Evolutionary conservation across 179 eudicot genomes (phyloP).

Genomic region (Vitellaria paradoxa): DNA sequence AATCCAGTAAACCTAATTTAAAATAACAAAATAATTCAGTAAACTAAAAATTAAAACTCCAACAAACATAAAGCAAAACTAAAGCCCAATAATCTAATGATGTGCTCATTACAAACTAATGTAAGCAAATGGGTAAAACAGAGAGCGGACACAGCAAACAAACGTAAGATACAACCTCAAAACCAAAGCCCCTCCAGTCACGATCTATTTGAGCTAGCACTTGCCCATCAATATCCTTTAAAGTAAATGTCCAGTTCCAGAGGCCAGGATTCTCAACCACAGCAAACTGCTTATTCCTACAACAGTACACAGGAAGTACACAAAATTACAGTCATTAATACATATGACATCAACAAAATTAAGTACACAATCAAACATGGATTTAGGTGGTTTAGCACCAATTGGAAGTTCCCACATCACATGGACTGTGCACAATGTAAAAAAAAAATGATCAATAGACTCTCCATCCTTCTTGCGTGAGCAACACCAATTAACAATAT

Average conservation of each 20-base stretch:
- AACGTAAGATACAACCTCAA: conserved; percentile 59
- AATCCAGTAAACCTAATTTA: too few species aligned
- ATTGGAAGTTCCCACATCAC: neutral
- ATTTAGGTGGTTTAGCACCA: neutral
- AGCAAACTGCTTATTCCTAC: conserved; percentile 87
- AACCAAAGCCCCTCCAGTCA: conserved; percentile 97
- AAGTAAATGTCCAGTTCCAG: conserved; percentile 96
- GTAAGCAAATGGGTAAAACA: too few species aligned
- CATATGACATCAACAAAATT: neutral
- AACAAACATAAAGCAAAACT: too few species aligned
- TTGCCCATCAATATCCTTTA: conserved; percentile 76
- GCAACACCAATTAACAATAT: too few species aligned
- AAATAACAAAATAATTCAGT: too few species aligned
- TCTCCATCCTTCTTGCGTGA: too few species aligned
- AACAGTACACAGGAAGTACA: neutral
- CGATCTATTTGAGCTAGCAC: conserved; percentile 93
- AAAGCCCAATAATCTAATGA: too few species aligned
- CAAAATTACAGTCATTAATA: neutral
- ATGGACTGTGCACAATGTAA: too few species aligned
- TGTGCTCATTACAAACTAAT: too few species aligned
- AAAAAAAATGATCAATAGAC: too few species aligned
- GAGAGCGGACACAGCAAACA: conserved; percentile 9
- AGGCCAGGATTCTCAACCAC: conserved; percentile 95
- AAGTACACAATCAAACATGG: neutral
- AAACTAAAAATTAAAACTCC: too few species aligned